Base-by-base conservation (phyloP, 176 grass and related monocot species). In the Carex kokanica region DNA sequence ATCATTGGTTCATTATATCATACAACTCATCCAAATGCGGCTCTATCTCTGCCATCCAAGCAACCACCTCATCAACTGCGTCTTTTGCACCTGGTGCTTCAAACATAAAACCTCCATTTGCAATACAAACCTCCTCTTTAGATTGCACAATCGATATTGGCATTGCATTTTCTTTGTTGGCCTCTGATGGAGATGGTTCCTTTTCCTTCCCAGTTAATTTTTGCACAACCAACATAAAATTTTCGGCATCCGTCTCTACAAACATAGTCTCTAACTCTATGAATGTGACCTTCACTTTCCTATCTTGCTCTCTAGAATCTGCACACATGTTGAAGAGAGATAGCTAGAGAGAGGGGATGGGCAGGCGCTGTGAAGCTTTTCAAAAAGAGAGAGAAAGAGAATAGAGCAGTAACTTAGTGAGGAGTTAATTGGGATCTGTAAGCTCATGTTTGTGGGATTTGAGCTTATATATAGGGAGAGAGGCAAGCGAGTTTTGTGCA, bases 151-250 rank as follows among this genome's bases (percentile, higher is more conserved):
- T n/a, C n/a, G n/a, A n/a, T 25, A 25, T 77, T 4, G 72, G 45
- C 45, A 78, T 55, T 54, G 43, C 23, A 9, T 13, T 53, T 78
- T 78, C 12, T 55, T 45, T 52, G 43, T 16, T 52, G 6, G 51
- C 24, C n/a, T n/a, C n/a, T n/a, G n/a, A n/a, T n/a, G n/a, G n/a
- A n/a, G n/a, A n/a, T 15, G 73, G 13, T 21, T 78, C 73, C 13
- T 78, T 78, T 13, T n/a, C n/a, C 13, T 78, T 78, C 24, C 73
- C 73, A 6, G 73, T 78, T 52, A 78, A 78, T 78, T 52, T 56
- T 15, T 78, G 73, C 2, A 78, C 73, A 47, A 52, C 51, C 3
- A 8, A 55, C 41, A 23, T 78, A 34, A 78, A 55, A 29, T 78
- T 54, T 8, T 8, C 43, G 2, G 51, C 45, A 53, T 78, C 41